Evolutionary conservation across 441 rosid species (phyloP), one percentile per base, ranked within the genome.

Genomic region (Omphalea diandra): DNA sequence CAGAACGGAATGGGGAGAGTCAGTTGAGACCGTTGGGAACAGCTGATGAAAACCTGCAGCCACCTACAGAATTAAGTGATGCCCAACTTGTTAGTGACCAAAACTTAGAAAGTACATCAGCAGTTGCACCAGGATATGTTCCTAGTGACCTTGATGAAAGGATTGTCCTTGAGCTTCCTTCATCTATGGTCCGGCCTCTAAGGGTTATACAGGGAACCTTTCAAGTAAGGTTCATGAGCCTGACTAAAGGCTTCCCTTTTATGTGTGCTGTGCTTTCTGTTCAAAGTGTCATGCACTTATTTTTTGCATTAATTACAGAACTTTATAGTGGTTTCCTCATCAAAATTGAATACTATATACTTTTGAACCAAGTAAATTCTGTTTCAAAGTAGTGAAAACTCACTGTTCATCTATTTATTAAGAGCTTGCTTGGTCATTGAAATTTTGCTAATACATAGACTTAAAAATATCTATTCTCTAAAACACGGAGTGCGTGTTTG

Each of bases 181-280:
- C 98, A 69, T 94, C 98, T 53, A 96, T 96, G 98, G 98, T 96
- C 81, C 88, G 97, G 68, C 97, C 97, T 3, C 82, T 93, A 74
- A 81, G 89, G 78, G 95, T 91, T 78, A 80, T 89, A 67, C 87
- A 76, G 67, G 99, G 99, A 86, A 96, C 91, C 72, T 91, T 94
- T 81, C 99, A 96, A 75, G 99, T 91, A 86, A 78, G 89, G 78
- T 77, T 47, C 36, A 44, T 65, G 36, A 46, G 56, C 26, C 62
- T 40, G 22, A 17, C 17, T 43, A 60, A 57, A 0, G 24, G 18
- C 49, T 58, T 12, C 18, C 33, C 36, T 65, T 38, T 56, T 15
- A 22, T 31, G 66, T 7, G 43, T 1, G 43, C 8, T 52, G 24
- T 10, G 2, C 46, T 18, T 44, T 3, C n/a, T n/a, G n/a, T n/a